Base-by-base conservation (phyloP, 2,329 filamentous ascomycete species). In the Mariannaea sp. region DNA sequence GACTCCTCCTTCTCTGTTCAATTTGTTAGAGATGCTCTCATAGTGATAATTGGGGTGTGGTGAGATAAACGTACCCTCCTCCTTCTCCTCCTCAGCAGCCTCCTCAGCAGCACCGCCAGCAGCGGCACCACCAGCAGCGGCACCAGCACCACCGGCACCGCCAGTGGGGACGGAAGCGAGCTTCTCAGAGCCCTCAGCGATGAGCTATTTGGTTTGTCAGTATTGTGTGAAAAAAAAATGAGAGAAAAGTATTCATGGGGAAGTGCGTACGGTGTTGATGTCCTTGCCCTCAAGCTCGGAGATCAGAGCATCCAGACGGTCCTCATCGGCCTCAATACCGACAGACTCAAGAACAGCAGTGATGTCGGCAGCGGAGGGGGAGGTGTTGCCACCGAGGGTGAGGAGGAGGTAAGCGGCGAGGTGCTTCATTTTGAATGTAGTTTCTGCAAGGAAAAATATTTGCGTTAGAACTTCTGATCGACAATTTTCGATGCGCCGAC, bases 391-490 rank as follows among this genome's bases (percentile, higher is more conserved):
- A 77, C 85, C 93, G 70, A 97, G 89, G 81, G 82, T 80, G 78
- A 97, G 90, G 75, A 99, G 93, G 75, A 99, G 92, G 87, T 96
- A 97, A 77, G 94, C 93, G 77, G 94, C 94, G 83, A 99, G 89
- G 83, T 97, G 88, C 92, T 99, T 97, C 94, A 99, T 97, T 91
- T 87, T 96, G 77, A 70, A 68, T 64, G 70, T 67, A 57, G 57
- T 73, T 77, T 73, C 68, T 72, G 66, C 65, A 38, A 38, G 41
- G 14, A 27, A 41, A 24, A 53, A 19, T 24, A n/a, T n/a, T n/a
- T n/a, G n/a, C 33, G 55, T 68, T 56, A 68, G 57, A 46, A 41
- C 20, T 10, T 39, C 44, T 52, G 16, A 27, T 32, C 26, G 9
- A 13, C 22, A 13, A 41, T 26, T n/a, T 19, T 12, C 9, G 12